Percentiles rank a stretch among this genome's conserved stretches.
phyloP scores from a whole-genome alignment of 2,329 filamentous ascomycete species.

The Exophiala lecanii-corni region DNA sequence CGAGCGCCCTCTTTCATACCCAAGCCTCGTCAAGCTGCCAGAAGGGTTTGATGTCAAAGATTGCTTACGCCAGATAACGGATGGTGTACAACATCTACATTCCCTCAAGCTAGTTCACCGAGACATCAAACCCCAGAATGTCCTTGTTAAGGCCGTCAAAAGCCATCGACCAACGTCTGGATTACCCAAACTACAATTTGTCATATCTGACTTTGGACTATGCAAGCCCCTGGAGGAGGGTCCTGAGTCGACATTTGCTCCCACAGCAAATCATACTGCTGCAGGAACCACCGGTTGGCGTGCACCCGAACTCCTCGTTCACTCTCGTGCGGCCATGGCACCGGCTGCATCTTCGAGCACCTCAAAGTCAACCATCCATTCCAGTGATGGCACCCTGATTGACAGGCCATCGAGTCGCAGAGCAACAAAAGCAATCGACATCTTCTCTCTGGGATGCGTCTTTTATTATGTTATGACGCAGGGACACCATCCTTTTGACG shows the following conservation, averaged over 20 bases:
- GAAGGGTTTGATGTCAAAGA: slow-evolving; percentile 67
- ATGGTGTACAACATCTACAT: slow-evolving; percentile 84
- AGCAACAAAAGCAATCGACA: slow-evolving; percentile 92
- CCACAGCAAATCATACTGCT: slow-evolving; percentile 71
- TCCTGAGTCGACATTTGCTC: slow-evolving; percentile 90
- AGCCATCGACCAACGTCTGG: slow-evolving; percentile 22
- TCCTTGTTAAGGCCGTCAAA: slow-evolving; percentile 63
- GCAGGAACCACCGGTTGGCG: slow-evolving; percentile 95
- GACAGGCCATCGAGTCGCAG: slow-evolving; percentile 61
- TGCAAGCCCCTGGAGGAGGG: slow-evolving; percentile 90
- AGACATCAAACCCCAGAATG: slow-evolving; percentile 96
- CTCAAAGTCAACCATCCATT: slow-evolving; percentile 30
- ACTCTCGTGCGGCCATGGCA: slow-evolving; percentile 35
- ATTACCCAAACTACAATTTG: slow-evolving; percentile 65
- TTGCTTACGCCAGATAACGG: slow-evolving; percentile 82
- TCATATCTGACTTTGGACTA: slow-evolving; percentile 95
- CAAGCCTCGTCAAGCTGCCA: slow-evolving; percentile 62
- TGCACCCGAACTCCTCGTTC: slow-evolving; percentile 83
- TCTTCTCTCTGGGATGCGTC: slow-evolving; percentile 94
- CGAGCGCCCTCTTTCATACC: slow-evolving; percentile 65
- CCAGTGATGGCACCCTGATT: slow-evolving; percentile 49
- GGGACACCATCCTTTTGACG: slow-evolving; percentile 88
- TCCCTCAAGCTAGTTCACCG: slow-evolving; percentile 91
- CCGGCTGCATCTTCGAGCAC: slow-evolving; percentile 51
- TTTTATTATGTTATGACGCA: slow-evolving; percentile 98